These are phyloP conservation scores for Phytophthora tentaculata DNA, from an alignment of 352 stramenopile species.

Conservation along the genomic window DNA sequence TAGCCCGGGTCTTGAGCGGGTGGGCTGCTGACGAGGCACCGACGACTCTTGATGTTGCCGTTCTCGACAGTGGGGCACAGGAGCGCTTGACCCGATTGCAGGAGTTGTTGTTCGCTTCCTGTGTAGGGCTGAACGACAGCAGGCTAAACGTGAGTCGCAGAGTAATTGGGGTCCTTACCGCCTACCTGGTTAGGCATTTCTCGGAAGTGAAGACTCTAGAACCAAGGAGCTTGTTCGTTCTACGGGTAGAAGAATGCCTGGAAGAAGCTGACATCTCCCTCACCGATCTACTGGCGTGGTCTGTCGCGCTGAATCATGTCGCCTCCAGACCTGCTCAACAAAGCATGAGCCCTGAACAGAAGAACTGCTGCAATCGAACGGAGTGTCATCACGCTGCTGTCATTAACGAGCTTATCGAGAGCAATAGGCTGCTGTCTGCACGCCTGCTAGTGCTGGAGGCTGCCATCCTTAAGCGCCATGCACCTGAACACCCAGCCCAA, in stretches of 20 bases:
- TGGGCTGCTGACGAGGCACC: conserved; percentile 6
- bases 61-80: conserved; percentile 6
- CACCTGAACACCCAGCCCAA: neutral
- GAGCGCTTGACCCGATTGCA: conserved; percentile 4
- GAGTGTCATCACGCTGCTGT: neutral
- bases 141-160: conserved; percentile 20
- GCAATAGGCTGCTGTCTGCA: neutral
- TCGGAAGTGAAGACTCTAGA: conserved; percentile 9
- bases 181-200: conserved; percentile 14
- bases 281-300: conserved; percentile 7
- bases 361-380: neutral
- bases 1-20: conserved; percentile 20
- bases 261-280: neutral
- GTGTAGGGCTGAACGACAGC: neutral
- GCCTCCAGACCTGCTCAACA: neutral
- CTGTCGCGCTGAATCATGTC: neutral
- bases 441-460: neutral
- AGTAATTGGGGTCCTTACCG: conserved; percentile 13
- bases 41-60: neutral
- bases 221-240: conserved; percentile 6
- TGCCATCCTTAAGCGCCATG: neutral
- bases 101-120: conserved; percentile 10
- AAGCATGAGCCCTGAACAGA: neutral
- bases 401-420: conserved; percentile 2
- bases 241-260: conserved; percentile 9